A percentile compares a stretch with the other conserved stretches of the same genome.
These are phyloP conservation scores for Saussurea involucrata DNA, from an alignment of 129 eudicot genomes.

Conservation along the genomic window DNA sequence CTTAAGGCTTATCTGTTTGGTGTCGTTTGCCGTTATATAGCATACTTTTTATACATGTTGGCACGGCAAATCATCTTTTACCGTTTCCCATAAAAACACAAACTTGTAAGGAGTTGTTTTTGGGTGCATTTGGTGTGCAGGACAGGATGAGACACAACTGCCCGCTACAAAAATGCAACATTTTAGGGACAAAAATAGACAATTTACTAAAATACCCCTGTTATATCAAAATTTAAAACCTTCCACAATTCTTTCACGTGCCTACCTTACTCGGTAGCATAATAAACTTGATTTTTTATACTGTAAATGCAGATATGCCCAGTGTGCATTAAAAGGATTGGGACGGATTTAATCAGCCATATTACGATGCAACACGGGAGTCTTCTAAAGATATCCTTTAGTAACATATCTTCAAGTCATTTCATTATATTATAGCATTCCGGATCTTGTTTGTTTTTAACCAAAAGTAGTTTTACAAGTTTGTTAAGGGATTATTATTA, in stretches of 20 bases:
- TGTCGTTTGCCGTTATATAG: background rate
- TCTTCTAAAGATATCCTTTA: constrained; percentile 86
- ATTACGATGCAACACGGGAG: constrained; percentile 80
- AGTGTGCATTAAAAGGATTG: constrained; percentile 68
- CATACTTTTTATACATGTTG: background rate
- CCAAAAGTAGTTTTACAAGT: background rate
- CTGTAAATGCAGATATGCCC: constrained; percentile 72
- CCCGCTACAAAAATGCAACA: too few relatives aligned
- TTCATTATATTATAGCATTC: background rate
- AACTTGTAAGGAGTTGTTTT: background rate
- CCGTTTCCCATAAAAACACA: background rate
- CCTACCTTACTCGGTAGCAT: background rate
- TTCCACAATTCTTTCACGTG: background rate
- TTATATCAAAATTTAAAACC: background rate
- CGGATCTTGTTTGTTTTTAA: background rate
- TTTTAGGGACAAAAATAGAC: background rate
- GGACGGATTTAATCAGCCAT: constrained; percentile 73
- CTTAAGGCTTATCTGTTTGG: background rate
- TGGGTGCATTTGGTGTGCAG: too few relatives aligned
- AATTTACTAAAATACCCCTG: background rate
- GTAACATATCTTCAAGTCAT: background rate
- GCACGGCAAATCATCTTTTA: background rate
- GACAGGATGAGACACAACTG: too few relatives aligned
- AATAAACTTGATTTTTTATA: background rate
- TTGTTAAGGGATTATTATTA: background rate